Evolutionary conservation across 1,139 yeast genomes (phyloP), one percentile per base, ranked within the genome.

Genomic region (Hansenula sp.): DNA sequence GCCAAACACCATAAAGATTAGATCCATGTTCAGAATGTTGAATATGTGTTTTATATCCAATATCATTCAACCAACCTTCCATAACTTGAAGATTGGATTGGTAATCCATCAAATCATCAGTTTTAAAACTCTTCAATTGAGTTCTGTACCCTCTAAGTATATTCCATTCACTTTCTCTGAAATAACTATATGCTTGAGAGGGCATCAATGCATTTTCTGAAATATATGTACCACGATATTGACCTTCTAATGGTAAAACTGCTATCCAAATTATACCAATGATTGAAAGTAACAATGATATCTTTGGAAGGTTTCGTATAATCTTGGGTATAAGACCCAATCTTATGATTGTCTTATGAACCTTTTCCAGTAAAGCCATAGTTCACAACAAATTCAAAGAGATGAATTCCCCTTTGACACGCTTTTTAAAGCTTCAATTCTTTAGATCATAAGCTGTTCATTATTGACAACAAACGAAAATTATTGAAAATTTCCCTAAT

Each of bases 201-300:
- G 98, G 97, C 86, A 94, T 82, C 60, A 94, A 69, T 28, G 99
- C 99, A 64, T 92, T 94, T 59, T 94, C 99, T 9, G 95, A 84
- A 18, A 90, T 85, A 59, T 92, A 92, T 7, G 96, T 87, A 50
- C 72, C 67, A 41, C 97, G 70, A 57, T 70, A 88, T 59, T 86
- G 87, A 19, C 96, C 97, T 32, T 84, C 84, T 52, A 81, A 51
- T 0, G 98, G 97, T 22, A 68, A 55, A 8, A 69, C 60, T n/a
- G 77, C 62, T 35, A 92, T 65, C 87, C 95, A 83, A 0, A 66
- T 62, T 4, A 85, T 54, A 30, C 95, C 88, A 17, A 74, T 60
- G 2, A 85, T 14, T 0, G 84, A 75, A 26, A 83, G 64, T 3
- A 82, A 42, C n/a, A 80, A 45, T 2, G 96, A 82, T 1, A 88